Conservation (phyloP, 805 yeast genomes). For the Lipomyces kockii region DNA sequence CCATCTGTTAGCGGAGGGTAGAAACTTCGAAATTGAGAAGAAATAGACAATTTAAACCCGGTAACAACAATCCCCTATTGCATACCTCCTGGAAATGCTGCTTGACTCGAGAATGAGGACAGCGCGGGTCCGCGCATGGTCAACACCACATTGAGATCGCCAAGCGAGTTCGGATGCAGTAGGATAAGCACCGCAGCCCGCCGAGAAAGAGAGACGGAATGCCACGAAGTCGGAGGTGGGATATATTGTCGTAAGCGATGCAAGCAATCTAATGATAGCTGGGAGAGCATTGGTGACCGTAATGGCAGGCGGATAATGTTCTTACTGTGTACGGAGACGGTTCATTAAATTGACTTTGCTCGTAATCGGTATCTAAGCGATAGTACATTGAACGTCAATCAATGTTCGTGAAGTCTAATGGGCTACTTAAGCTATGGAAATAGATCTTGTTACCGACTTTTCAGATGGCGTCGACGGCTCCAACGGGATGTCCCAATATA, state of each 20-base stretch:
- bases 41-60: not conserved
- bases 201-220: conserved; percentile 63
- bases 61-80: conserved; percentile 52
- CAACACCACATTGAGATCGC: conserved; percentile 76
- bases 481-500: too few species aligned
- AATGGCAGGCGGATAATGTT: too few species aligned
- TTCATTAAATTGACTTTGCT: too few species aligned
- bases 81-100: conserved; percentile 90
- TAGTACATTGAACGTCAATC: too few species aligned
- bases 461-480: too few species aligned
- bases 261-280: conserved; percentile 21
- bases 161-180: conserved; percentile 63
- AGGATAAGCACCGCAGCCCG: conserved; percentile 81
- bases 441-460: too few species aligned
- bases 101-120: conserved; percentile 83
- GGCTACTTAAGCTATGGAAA: too few species aligned
- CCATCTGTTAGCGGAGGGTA: not conserved
- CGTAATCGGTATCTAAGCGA: too few species aligned
- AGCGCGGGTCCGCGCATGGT: conserved; percentile 76
- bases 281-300: too few species aligned
- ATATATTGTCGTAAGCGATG: conserved; percentile 28
- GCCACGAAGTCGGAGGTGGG: conserved; percentile 48
- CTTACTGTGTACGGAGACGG: too few species aligned
- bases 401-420: too few species aligned
- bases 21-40: not conserved